Evolutionary conservation across 2,329 filamentous ascomycete genomes (phyloP), one percentile per base, ranked within the genome.

Genomic region (Penicillium sp.): DNA sequence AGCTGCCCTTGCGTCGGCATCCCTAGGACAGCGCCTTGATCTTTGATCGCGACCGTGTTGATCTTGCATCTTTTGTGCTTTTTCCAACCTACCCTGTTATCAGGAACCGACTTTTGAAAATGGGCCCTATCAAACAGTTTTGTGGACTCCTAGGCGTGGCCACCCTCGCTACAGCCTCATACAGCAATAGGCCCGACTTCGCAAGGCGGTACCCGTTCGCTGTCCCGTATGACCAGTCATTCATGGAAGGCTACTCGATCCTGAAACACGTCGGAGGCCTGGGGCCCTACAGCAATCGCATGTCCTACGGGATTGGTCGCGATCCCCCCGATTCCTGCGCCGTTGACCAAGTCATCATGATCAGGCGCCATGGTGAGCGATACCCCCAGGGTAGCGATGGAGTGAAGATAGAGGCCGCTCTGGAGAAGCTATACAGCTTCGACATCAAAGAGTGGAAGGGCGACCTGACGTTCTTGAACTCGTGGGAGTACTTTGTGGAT

Each of bases 401-500:
- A 1, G 19, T 47, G 14, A 41, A 50, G 9, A 62, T 65, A 14
- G 61, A 66, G 49, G 39, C 52, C 2, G 50, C 51, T 6, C 51
- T 69, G 27, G 50, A 50, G 11, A 69, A 68, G 53, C 22, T 67
- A n/a, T 44, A 24, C 41, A 44, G 41, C 41, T 55, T 52, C 7
- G 53, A 55, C 24, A 40, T 60, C 14, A 55, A 40, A 7, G 40
- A 58, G 2, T 64, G 40, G 35, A 55, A 61, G 33, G 62, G 60
- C 16, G 66, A 68, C 39, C 59, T 68, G 2, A 49, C 62, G 10
- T 67, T 66, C 54, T 49, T 63, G 18, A 59, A 63, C 16, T 58
- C 63, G n/a, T 69, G 67, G 66, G 59, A 56, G 11, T 69, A 65
- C 46, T 69, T 57, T 22, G 59, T 68, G 33, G 54, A 61, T 37